phyloP scores from a whole-genome alignment of 2,329 filamentous ascomycete genomes.

The Lachnellula suecica region DNA sequence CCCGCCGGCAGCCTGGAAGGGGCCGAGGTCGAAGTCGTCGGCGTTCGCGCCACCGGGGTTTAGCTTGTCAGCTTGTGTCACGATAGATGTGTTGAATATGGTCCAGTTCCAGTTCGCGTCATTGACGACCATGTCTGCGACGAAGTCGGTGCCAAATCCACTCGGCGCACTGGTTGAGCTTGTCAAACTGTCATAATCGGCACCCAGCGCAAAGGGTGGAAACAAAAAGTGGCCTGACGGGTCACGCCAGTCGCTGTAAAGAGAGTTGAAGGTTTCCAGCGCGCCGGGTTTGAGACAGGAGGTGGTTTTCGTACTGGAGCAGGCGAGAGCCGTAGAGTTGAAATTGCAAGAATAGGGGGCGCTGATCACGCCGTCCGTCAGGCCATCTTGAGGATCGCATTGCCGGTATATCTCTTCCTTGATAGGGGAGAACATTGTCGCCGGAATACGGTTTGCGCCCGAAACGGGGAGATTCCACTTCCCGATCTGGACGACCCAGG shows the following conservation, averaged over 20 bases:
- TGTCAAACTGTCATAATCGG: slow-evolving; percentile 9
- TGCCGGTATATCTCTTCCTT: slow-evolving; percentile 44
- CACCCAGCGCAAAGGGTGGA: slow-evolving; percentile 9
- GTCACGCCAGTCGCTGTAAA: slow-evolving; percentile 35
- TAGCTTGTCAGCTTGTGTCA: slow-evolving; percentile 29
- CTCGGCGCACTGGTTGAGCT: slow-evolving; percentile 2
- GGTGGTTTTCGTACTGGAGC: slow-evolving; percentile 33
- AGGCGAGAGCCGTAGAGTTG: slow-evolving; percentile 25
- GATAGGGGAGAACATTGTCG: slow-evolving; percentile 44
- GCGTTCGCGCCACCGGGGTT: slow-evolving; percentile 50
- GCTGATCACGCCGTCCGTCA: slow-evolving; percentile 44
- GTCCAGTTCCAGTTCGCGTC: slow-evolving; percentile 35
- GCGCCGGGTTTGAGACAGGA: slow-evolving; percentile 42
- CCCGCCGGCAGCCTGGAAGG: slow-evolving; percentile 39
- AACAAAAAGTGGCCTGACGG: slow-evolving; percentile 27
- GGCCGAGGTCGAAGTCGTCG: slow-evolving; percentile 44
- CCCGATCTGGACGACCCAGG: slow-evolving; percentile 41
- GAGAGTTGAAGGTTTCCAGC: slow-evolving; percentile 32
- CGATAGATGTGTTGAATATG: slow-evolving; percentile 20
- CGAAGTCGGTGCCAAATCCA: slow-evolving; percentile 6
- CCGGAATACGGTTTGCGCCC: slow-evolving; percentile 43
- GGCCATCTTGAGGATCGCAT: slow-evolving; percentile 49
- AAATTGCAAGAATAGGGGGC: slow-evolving; percentile 36
- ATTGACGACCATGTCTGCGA: slow-evolving; percentile 11
- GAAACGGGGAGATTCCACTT: slow-evolving; percentile 46